Conservation (phyloP, 495 filamentous ascomycete species). For the Talaromyces trachyspermus region DNA sequence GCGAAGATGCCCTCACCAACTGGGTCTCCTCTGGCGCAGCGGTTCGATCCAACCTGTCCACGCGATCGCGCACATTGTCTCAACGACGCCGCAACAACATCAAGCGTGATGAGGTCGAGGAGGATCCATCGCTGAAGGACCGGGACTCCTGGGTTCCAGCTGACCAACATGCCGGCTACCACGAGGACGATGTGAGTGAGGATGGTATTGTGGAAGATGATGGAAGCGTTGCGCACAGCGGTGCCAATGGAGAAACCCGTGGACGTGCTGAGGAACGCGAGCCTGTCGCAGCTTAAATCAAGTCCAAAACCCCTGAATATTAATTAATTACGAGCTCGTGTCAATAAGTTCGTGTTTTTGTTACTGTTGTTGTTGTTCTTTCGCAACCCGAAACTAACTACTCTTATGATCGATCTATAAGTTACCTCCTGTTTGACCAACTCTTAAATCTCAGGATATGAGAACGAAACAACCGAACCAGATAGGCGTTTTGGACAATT, state of each 20-base stretch:
- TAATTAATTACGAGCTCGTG: background rate
- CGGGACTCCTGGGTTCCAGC: slow-evolving; percentile 89
- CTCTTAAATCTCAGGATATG: no score
- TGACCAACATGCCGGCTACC: slow-evolving; percentile 60
- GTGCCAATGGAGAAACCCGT: slow-evolving; percentile 45
- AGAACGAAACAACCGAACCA: no score
- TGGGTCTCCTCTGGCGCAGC: slow-evolving; percentile 88
- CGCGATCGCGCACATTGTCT: slow-evolving; percentile 75
- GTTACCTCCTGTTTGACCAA: no score
- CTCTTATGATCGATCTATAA: background rate
- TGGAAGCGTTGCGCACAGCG: slow-evolving; percentile 48
- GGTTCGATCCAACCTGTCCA: slow-evolving; percentile 77
- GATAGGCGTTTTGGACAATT: no score
- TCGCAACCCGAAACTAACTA: no score
- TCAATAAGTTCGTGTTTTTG: no score
- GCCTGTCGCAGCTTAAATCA: slow-evolving; percentile 4
- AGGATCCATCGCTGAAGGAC: slow-evolving; percentile 74
- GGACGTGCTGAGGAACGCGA: slow-evolving; percentile 55
- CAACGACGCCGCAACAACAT: slow-evolving; percentile 70
- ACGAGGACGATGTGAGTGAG: slow-evolving; percentile 55
- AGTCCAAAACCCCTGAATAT: no score
- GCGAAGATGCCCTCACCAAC: slow-evolving; percentile 93
- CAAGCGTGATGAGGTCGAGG: slow-evolving; percentile 65
- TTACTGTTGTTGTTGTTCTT: no score
- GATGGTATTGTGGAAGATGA: slow-evolving; percentile 49